phyloP scores from a whole-genome alignment of 805 yeast genomes.

The Candida xyloterini region DNA sequence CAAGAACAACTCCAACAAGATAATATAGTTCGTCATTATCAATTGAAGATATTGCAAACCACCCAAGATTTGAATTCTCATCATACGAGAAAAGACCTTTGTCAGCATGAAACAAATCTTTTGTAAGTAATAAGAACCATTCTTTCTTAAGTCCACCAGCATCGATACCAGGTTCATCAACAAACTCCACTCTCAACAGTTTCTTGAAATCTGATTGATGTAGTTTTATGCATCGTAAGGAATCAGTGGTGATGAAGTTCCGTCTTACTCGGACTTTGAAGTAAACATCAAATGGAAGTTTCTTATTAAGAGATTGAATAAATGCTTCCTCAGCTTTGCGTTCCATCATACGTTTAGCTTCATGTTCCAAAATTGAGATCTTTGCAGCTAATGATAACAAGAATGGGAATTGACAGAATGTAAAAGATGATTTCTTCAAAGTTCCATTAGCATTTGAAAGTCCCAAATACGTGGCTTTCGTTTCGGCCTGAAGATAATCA shows the following conservation, averaged over 20 bases:
- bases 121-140: constrained; percentile 80
- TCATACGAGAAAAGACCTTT: constrained; percentile 65
- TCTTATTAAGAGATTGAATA: constrained; percentile 63
- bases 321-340: constrained; percentile 88
- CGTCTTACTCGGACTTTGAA: constrained; percentile 70
- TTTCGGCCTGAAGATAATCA: constrained; percentile 42
- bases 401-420: constrained; percentile 83
- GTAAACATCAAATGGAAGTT: constrained; percentile 61
- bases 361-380: constrained; percentile 75
- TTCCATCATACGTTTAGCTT: constrained; percentile 78
- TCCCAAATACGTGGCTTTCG: constrained; percentile 34
- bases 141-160: constrained; percentile 94
- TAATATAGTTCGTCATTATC: constrained; percentile 57
- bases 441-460: constrained; percentile 28
- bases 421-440: constrained; percentile 35
- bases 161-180: constrained; percentile 89
- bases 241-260: constrained; percentile 64
- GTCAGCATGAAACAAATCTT: constrained; percentile 64
- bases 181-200: constrained; percentile 72
- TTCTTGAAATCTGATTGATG: constrained; percentile 65
- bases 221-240: constrained; percentile 58
- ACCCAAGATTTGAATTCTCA: constrained; percentile 66
- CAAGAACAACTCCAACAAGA: constrained; percentile 81
- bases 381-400: constrained; percentile 79
- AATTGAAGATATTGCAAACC: constrained; percentile 62